Base-by-base conservation (phyloP, 2,329 filamentous ascomycete genomes). In the Teratosphaeria zuluensis region DNA sequence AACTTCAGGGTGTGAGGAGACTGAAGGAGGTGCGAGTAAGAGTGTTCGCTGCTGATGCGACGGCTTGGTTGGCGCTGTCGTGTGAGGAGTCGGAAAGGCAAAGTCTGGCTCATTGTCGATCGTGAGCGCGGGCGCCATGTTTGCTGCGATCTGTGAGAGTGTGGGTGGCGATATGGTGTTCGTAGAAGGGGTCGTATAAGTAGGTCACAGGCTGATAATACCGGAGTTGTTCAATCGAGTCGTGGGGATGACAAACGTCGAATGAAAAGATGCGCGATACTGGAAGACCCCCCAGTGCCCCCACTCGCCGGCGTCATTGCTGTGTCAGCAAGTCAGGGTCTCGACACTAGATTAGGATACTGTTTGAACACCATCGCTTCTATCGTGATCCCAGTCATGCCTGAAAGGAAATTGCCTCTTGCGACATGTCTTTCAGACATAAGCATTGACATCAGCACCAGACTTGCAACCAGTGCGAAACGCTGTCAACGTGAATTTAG, bases 1-100 rank as follows among this genome's bases (percentile, higher is more conserved):
- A 68, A 85, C 85, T 65, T 90, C 86, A 65, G 92, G 89, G 74
- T 95, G 88, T 58, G 90, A 84, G 65, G 94, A 87, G 68, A 97
- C 83, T 28, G 91, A 95, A 12, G 94, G 92, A 56, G 94, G 92
- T 33, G 92, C 91, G 62, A 97, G 86, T 48, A 96, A 85, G 62
- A 96, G 86, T 33, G 87, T 92, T 73, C 86, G 84, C 61, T 73
- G 67, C 57, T 72, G 28, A 5, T 21, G 30, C 3, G 31, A n/a
- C n/a, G 38, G 35, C 61, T 66, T 72, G 70, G 65, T 66, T 21
- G 33, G 35, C 32, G 21, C 12, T 8, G 31, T 55, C 57, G 61
- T 58, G 53, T 57, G 57, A 55, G 62, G 55, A 57, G 64, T 55
- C 54, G 65, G 62, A 46, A 60, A 60, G 63, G 65, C 61, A 65